Evolutionary conservation across 176 grass and related monocot genomes (phyloP).

Genomic region (Cocos nucifera): DNA sequence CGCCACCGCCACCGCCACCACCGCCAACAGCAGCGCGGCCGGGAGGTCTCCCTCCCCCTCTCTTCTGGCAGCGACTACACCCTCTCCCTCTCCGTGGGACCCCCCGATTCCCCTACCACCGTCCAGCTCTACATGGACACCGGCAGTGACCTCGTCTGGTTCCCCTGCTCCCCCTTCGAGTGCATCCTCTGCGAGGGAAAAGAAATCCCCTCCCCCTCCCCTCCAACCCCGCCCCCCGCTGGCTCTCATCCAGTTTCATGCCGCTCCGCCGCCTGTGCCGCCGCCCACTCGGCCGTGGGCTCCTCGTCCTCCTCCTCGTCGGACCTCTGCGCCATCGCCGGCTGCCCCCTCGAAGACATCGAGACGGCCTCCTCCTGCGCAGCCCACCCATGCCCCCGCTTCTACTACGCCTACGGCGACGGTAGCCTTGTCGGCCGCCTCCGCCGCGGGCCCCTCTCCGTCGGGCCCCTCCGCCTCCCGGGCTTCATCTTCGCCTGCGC

Average conservation of each 20-base stretch:
- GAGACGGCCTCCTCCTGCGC: slow-evolving; percentile 51
- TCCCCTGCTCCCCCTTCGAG: slow-evolving; percentile 81
- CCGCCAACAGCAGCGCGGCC: background rate
- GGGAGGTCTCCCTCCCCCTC: slow-evolving; percentile 52
- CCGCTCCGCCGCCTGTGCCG: slow-evolving; percentile 51
- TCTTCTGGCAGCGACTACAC: slow-evolving; percentile 84
- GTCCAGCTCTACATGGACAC: slow-evolving; percentile 87
- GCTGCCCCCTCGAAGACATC: slow-evolving; percentile 63
- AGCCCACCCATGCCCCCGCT: slow-evolving; percentile 46
- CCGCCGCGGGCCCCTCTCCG: slow-evolving; percentile 45
- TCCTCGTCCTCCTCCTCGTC: slow-evolving; percentile 32
- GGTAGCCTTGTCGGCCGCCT: slow-evolving; percentile 76
- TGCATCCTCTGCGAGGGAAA: slow-evolving; percentile 96
- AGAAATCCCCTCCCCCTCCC: slow-evolving; percentile 5
- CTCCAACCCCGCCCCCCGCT: slow-evolving; percentile 12
- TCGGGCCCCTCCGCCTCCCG: slow-evolving; percentile 18
- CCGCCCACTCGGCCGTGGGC: slow-evolving; percentile 45
- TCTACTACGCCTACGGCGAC: slow-evolving; percentile 93
- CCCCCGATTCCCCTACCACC: slow-evolving; percentile 20
- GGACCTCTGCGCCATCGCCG: slow-evolving; percentile 68
- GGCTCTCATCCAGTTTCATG: slow-evolving; percentile 44
- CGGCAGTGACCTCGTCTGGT: slow-evolving; percentile 85
- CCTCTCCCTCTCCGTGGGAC: slow-evolving; percentile 55
- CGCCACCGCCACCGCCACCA: slow-evolving; percentile 38
- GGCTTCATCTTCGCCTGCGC: slow-evolving; percentile 90